Conservation (phyloP, 2,329 filamentous ascomycete genomes). For the Trichoderma sp. region DNA sequence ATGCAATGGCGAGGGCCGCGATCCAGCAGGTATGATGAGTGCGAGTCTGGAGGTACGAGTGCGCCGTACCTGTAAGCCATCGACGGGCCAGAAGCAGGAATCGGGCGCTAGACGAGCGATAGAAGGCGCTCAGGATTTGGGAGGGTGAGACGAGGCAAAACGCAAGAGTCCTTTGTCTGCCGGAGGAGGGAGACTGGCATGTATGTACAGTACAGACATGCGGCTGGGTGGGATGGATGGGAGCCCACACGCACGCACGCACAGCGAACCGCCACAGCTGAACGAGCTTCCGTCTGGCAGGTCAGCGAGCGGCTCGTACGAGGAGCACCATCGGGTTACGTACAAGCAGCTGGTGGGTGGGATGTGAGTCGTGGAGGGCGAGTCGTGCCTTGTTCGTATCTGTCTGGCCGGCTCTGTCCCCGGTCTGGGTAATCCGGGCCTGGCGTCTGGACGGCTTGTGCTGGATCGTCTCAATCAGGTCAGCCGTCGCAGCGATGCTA, state of each 20-base stretch:
- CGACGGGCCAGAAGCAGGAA: no score
- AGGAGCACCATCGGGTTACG: constrained; percentile 6
- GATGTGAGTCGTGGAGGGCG: background rate
- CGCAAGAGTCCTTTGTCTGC: constrained; percentile 24
- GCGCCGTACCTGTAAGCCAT: constrained; percentile 10
- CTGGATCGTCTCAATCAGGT: background rate
- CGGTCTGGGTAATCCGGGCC: background rate
- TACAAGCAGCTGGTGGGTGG: background rate
- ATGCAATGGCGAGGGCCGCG: background rate
- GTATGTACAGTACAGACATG: background rate
- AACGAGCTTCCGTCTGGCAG: background rate
- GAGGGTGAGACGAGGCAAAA: constrained; percentile 25
- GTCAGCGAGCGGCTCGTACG: constrained; percentile 8
- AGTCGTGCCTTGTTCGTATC: background rate
- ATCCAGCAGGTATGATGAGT: background rate
- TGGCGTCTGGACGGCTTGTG: background rate
- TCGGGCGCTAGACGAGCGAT: constrained; percentile 22
- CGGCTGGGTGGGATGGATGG: constrained; percentile 23
- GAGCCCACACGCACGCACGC: background rate
- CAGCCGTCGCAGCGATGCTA: background rate
- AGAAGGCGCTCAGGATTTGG: constrained; percentile 16
- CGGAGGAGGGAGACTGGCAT: constrained; percentile 19
- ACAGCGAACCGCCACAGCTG: constrained; percentile 22
- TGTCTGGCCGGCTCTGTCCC: background rate
- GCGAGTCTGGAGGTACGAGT: background rate